Percentiles rank a stretch among this genome's conserved stretches.
Evolutionary conservation across 73 alveolate species (phyloP).

Genomic region (Stentor coeruleus): DNA sequence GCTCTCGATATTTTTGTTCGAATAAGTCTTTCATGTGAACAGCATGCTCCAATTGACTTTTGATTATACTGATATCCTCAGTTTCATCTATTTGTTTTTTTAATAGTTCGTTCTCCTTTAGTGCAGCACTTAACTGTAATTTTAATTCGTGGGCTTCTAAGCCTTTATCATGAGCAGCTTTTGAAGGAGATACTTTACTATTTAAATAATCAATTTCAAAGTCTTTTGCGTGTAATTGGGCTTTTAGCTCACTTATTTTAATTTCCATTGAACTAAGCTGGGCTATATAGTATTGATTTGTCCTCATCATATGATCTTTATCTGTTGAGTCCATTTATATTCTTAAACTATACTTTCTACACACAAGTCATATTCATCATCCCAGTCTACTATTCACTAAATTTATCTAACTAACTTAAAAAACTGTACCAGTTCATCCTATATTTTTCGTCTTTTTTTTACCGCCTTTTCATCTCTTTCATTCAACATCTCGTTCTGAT

Average conservation of each 20-base stretch:
- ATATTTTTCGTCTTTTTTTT: no score
- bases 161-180: background rate
- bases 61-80: background rate
- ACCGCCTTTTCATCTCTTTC: no score
- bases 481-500: no score
- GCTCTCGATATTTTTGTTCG: conserved; percentile 20
- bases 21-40: background rate
- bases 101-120: background rate
- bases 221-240: conserved; percentile 18
- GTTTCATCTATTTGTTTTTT: background rate
- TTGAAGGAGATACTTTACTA: background rate
- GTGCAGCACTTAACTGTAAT: background rate
- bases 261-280: conserved; percentile 23
- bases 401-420: no score
- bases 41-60: conserved; percentile 26
- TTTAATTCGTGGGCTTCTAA: background rate
- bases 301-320: background rate
- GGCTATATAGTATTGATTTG: conserved; percentile 28
- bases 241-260: conserved; percentile 9
- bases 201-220: background rate
- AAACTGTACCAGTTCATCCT: no score
- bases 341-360: no score
- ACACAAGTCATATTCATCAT: no score
- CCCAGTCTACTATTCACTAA: no score
- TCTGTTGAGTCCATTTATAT: background rate